Percentiles rank a stretch among this genome's conserved stretches.
phyloP scores from a whole-genome alignment of 1,284 basidiomycete genomes.

The Paramarasmius palmivorus region DNA sequence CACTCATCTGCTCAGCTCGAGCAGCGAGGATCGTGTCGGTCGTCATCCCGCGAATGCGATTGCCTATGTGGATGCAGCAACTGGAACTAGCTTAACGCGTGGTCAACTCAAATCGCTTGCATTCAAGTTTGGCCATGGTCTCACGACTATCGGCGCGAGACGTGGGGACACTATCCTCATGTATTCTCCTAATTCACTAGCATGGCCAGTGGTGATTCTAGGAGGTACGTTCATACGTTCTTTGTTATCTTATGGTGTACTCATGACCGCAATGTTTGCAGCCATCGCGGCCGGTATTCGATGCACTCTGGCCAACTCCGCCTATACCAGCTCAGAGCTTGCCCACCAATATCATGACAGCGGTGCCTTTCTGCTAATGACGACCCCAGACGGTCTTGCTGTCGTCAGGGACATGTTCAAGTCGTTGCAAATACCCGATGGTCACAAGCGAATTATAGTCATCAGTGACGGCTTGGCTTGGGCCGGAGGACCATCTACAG shows the following conservation, averaged over 20 bases:
- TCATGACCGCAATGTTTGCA: neutral
- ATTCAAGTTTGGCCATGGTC: conserved; percentile 54
- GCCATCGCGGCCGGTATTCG: conserved; percentile 52
- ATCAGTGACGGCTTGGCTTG: conserved; percentile 41
- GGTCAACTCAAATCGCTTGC: conserved; percentile 55
- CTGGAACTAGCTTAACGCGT: conserved; percentile 58
- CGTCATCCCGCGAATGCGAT: conserved; percentile 40
- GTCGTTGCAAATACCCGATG: conserved; percentile 39
- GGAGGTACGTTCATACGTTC: conserved; percentile 37
- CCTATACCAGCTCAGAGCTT: conserved; percentile 45
- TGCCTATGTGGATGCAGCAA: conserved; percentile 69
- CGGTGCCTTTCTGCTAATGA: conserved; percentile 52
- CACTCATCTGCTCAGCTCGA: conserved; percentile 46
- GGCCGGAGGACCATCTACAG: conserved; percentile 33
- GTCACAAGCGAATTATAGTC: conserved; percentile 46
- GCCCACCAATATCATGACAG: conserved; percentile 55
- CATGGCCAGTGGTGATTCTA: conserved; percentile 62
- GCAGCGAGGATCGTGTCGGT: conserved; percentile 33
- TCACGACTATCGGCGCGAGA: conserved; percentile 37
- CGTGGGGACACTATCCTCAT: conserved; percentile 51
- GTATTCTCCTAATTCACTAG: conserved; percentile 62
- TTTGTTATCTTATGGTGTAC: neutral
- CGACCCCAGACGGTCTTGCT: conserved; percentile 49
- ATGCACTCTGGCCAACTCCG: conserved; percentile 46
- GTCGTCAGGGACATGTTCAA: conserved; percentile 46